phyloP scores from a whole-genome alignment of 2,329 filamentous ascomycete species.

The Talaromyces sp. region DNA sequence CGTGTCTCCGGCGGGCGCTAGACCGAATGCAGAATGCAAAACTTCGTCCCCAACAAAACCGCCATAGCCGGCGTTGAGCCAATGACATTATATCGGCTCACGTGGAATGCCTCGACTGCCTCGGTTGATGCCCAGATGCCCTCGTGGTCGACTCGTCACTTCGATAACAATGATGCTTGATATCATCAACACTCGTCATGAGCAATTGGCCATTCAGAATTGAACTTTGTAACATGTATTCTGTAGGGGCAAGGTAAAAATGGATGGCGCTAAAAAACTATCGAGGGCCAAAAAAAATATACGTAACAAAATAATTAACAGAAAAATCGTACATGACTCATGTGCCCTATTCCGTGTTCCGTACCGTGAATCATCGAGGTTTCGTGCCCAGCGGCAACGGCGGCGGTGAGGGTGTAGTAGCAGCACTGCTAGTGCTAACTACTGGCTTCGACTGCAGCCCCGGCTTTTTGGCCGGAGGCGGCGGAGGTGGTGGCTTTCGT shows the following conservation, averaged over 20 bases:
- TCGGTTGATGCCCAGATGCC: not conserved
- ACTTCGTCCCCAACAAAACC: not conserved
- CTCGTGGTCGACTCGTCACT: not conserved
- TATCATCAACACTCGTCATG: not conserved
- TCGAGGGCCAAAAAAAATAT: not conserved
- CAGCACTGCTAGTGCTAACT: not conserved
- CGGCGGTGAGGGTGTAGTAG: constrained; percentile 37
- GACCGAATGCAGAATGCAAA: not conserved
- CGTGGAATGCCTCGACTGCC: not conserved
- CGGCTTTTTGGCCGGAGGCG: constrained; percentile 53
- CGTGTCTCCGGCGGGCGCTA: not conserved
- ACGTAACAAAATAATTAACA: not conserved
- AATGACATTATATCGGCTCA: not conserved
- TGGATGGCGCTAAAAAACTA: not conserved
- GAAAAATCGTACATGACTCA: not conserved
- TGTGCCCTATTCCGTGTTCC: not conserved
- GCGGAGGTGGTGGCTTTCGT: constrained; percentile 52
- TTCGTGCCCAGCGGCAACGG: constrained; percentile 55
- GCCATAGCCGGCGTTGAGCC: not conserved
- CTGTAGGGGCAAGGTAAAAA: not conserved
- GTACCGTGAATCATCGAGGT: constrained; percentile 33
- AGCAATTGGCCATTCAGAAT: not conserved
- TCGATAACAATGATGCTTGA: not conserved
- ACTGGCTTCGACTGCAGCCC: constrained; percentile 35
- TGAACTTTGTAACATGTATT: not conserved